These are phyloP conservation scores for Condylostoma magnum DNA, from an alignment of 169 alveolate species.

Conservation along the genomic window DNA sequence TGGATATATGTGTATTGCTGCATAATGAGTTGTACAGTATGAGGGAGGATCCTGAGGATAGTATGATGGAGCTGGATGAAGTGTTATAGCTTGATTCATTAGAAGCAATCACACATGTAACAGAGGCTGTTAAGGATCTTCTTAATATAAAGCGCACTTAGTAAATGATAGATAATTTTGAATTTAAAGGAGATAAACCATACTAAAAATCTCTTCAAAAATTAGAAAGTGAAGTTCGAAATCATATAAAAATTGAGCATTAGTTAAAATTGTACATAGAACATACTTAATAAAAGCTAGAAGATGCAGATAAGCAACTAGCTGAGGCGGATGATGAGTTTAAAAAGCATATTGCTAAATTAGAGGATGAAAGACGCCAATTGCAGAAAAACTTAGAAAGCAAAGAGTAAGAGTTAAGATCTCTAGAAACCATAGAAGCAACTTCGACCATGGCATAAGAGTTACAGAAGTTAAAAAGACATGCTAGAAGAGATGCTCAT, in stretches of 20 bases:
- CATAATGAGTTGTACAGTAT: constrained; percentile 9
- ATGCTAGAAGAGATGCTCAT: too few relatives aligned
- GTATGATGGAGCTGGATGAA: constrained; percentile 15
- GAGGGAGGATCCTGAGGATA: constrained; percentile 16
- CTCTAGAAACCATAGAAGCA: background rate
- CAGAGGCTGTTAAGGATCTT: constrained; percentile 28
- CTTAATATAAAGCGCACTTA: background rate
- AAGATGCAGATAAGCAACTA: background rate
- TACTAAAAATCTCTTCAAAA: constrained; percentile 20
- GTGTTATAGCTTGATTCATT: constrained; percentile 3
- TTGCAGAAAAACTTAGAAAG: background rate
- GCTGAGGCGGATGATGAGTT: background rate
- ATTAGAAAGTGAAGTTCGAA: constrained; percentile 26
- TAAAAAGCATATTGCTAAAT: background rate
- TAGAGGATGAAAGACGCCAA: background rate
- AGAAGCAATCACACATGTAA: constrained; percentile 25
- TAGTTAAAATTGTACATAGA: constrained; percentile 17
- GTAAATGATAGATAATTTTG: background rate
- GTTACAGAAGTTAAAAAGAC: too few relatives aligned
- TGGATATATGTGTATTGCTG: constrained; percentile 25
- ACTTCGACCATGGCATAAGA: too few relatives aligned
- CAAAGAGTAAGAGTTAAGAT: background rate
- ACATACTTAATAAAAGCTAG: background rate
- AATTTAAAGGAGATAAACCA: background rate
- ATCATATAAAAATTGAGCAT: constrained; percentile 21